Evolutionary conservation across 2,329 filamentous ascomycete genomes (phyloP).

Genomic region (Penicillium sp.): DNA sequence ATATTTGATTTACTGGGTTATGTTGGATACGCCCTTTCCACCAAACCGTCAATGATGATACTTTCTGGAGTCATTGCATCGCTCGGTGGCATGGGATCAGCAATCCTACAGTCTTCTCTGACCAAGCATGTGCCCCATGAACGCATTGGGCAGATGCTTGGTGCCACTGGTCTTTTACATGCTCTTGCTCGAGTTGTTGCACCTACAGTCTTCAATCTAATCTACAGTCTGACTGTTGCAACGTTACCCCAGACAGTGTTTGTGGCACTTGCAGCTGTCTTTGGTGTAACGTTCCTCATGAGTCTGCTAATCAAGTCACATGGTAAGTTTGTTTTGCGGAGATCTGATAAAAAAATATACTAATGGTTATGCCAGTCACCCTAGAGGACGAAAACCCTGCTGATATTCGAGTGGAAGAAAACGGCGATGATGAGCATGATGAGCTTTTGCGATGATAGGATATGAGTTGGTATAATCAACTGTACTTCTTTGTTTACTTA

Average conservation of each 20-base stretch:
- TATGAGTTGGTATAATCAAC: background rate
- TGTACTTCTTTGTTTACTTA: too few species aligned
- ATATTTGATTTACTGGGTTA: slow-evolving; percentile 74
- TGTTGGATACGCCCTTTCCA: slow-evolving; percentile 69
- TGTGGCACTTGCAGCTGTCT: slow-evolving; percentile 67
- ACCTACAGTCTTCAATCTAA: slow-evolving; percentile 78
- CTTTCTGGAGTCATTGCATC: slow-evolving; percentile 70
- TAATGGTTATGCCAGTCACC: slow-evolving; percentile 19
- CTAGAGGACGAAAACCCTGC: slow-evolving; percentile 14
- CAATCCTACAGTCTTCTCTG: slow-evolving; percentile 77
- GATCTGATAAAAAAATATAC: background rate
- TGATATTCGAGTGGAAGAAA: slow-evolving; percentile 19
- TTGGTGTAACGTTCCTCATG: slow-evolving; percentile 63
- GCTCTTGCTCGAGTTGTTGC: slow-evolving; percentile 75
- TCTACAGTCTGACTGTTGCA: slow-evolving; percentile 79
- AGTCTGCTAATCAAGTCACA: slow-evolving; percentile 71
- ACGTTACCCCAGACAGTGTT: slow-evolving; percentile 81
- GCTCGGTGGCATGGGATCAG: slow-evolving; percentile 79
- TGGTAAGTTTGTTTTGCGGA: slow-evolving; percentile 55
- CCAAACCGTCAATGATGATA: slow-evolving; percentile 64
- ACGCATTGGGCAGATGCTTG: slow-evolving; percentile 80
- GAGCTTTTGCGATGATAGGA: slow-evolving; percentile 3
- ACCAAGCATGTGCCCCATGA: slow-evolving; percentile 89
- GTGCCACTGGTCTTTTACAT: slow-evolving; percentile 82
- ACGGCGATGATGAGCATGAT: slow-evolving; percentile 21